Conservation (phyloP, 2,329 filamentous ascomycete genomes). For the Pseudogymnoascus destructans region DNA sequence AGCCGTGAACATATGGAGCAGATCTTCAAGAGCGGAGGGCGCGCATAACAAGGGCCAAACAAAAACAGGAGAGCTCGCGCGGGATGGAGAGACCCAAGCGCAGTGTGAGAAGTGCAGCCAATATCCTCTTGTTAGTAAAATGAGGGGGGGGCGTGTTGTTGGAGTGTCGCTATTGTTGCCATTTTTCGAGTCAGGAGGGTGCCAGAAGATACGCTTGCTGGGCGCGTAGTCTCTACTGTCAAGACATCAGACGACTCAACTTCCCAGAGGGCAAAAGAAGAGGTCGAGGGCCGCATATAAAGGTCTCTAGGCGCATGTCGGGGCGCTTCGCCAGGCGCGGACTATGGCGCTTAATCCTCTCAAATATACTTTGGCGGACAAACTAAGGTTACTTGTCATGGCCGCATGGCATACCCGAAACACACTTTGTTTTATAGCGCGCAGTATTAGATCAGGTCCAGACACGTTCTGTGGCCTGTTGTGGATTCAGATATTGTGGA, state of each 20-base stretch:
- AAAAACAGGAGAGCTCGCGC: not conserved
- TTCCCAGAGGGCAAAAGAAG: not conserved
- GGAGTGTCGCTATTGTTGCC: not conserved
- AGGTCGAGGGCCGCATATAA: not conserved
- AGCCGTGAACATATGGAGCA: constrained; percentile 83
- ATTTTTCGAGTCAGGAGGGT: not conserved
- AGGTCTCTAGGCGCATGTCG: not conserved
- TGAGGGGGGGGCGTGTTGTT: constrained; percentile 2
- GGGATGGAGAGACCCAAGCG: not conserved
- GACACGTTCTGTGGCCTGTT: not conserved
- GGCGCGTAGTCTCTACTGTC: not conserved
- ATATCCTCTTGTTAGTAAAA: constrained; percentile 4
- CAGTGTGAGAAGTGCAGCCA: not conserved
- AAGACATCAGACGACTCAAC: not conserved
- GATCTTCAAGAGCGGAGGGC: constrained; percentile 50
- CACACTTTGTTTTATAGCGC: constrained; percentile 8
- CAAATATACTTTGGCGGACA: not conserved
- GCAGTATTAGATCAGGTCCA: constrained; percentile 2
- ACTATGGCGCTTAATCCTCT: not conserved
- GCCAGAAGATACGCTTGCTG: not conserved
- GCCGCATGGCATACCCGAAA: constrained; percentile 7
- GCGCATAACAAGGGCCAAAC: constrained; percentile 17
- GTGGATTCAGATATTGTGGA: constrained; percentile 8
- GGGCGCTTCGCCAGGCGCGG: constrained; percentile 4
- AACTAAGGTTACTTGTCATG: not conserved